Conservation (phyloP, 805 yeast species). For the Suhomyces pyralidae region DNA sequence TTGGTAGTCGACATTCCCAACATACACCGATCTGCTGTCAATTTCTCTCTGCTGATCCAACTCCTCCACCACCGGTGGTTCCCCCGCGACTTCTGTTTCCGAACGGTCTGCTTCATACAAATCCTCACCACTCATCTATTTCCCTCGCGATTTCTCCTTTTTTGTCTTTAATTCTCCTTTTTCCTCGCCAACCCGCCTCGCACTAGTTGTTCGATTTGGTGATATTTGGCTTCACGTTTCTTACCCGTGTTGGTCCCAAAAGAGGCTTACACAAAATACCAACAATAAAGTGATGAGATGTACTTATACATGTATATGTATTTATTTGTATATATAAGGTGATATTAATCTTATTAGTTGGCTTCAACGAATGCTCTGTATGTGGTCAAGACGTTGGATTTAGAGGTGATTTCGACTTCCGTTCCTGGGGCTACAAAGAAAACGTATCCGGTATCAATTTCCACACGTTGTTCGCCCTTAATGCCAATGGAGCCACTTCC, state of each 20-base stretch:
- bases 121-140: not conserved
- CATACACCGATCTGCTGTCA: constrained; percentile 53
- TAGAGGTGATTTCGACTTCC: constrained; percentile 57
- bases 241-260: not conserved
- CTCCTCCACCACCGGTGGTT: not conserved
- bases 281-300: no score
- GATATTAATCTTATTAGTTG: constrained; percentile 6
- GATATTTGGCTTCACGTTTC: no score
- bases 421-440: constrained; percentile 81
- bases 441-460: constrained; percentile 69
- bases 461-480: constrained; percentile 33
- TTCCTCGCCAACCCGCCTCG: not conserved
- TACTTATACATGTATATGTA: no score
- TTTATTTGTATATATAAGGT: no score
- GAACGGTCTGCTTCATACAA: not conserved
- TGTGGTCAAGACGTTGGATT: constrained; percentile 59
- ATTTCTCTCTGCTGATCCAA: constrained; percentile 30
- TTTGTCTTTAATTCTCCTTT: not conserved
- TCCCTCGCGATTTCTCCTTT: not conserved
- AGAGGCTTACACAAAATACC: not conserved
- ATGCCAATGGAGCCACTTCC: constrained; percentile 66
- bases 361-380: constrained; percentile 91
- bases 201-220: not conserved
- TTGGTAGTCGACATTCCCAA: constrained; percentile 49
- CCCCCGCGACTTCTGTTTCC: not conserved